phyloP scores from a whole-genome alignment of 148 eudicot species.

The Simmondsia chinensis region DNA sequence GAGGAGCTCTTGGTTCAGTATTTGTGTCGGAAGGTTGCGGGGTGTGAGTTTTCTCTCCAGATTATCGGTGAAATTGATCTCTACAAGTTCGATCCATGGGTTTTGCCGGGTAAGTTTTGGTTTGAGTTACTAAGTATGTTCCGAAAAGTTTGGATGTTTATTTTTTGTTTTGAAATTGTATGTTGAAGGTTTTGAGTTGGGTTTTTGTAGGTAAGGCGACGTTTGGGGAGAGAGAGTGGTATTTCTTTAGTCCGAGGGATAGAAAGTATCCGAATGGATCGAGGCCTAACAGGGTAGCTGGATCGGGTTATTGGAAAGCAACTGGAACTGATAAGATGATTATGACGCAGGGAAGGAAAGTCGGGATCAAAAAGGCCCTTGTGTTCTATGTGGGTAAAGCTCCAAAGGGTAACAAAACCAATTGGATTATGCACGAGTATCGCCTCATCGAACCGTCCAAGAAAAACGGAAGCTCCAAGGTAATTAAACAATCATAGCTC shows the following conservation, averaged over 20 bases:
- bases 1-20: constrained; percentile 78
- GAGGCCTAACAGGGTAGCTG: constrained; percentile 70
- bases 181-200: background rate
- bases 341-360: constrained; percentile 37
- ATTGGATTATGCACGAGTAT: constrained; percentile 97
- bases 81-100: constrained; percentile 85
- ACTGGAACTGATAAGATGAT: constrained; percentile 77
- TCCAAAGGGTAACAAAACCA: constrained; percentile 73
- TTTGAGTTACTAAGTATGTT: no score
- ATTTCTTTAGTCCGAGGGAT: constrained; percentile 74
- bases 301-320: constrained; percentile 83
- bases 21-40: constrained; percentile 58
- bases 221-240: constrained; percentile 84
- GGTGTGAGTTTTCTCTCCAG: constrained; percentile 36
- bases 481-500: background rate
- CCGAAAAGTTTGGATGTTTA: background rate
- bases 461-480: constrained; percentile 44
- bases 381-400: constrained; percentile 78
- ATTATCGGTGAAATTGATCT: constrained; percentile 69
- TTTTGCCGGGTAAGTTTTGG: constrained; percentile 55
- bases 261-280: constrained; percentile 82
- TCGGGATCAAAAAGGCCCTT: constrained; percentile 75
- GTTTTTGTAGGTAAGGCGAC: constrained; percentile 47
- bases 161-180: constrained; percentile 1
- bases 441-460: constrained; percentile 44